A percentile compares a stretch with the other conserved stretches of the same genome.
Conservation (phyloP, 805 yeast species). For the Zygotorulaspora florentina region DNA sequence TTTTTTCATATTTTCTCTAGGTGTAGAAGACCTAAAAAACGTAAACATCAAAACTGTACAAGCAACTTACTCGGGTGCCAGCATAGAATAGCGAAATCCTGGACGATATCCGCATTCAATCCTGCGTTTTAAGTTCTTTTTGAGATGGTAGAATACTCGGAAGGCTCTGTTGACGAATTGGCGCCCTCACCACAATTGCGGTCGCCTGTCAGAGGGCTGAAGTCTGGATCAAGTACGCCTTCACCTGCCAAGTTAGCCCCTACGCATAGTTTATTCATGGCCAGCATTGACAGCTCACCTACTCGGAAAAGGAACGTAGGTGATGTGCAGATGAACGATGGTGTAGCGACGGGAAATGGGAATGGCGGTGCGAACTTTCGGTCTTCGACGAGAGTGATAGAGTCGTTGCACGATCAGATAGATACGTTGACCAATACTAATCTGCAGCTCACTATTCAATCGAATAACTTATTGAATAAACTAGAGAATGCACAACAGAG, state of each 20-base stretch:
- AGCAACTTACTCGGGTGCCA: no score
- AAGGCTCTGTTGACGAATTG: neutral
- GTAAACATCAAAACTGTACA: no score
- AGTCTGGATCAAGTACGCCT: neutral
- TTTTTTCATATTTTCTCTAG: neutral
- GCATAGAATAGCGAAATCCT: no score
- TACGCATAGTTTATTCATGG: constrained; percentile 27
- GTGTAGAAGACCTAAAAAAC: no score
- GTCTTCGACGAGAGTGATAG: constrained; percentile 39
- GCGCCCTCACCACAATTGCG: constrained; percentile 2
- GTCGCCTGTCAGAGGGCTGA: constrained; percentile 5
- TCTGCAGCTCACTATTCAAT: constrained; percentile 36
- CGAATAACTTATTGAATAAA: constrained; percentile 50
- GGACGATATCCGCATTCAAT: neutral
- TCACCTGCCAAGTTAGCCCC: constrained; percentile 28
- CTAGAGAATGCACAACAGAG: constrained; percentile 41
- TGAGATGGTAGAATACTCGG: constrained; percentile 1
- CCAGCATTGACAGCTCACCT: constrained; percentile 27
- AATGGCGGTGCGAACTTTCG: constrained; percentile 2
- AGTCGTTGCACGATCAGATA: constrained; percentile 43
- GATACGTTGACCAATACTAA: constrained; percentile 48
- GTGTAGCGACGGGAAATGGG: constrained; percentile 1
- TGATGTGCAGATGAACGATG: constrained; percentile 1
- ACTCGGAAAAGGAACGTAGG: constrained; percentile 8
- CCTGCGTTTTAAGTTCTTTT: neutral